phyloP scores from a whole-genome alignment of 257 asterid genomes.

The Phtheirospermum japonicum region DNA sequence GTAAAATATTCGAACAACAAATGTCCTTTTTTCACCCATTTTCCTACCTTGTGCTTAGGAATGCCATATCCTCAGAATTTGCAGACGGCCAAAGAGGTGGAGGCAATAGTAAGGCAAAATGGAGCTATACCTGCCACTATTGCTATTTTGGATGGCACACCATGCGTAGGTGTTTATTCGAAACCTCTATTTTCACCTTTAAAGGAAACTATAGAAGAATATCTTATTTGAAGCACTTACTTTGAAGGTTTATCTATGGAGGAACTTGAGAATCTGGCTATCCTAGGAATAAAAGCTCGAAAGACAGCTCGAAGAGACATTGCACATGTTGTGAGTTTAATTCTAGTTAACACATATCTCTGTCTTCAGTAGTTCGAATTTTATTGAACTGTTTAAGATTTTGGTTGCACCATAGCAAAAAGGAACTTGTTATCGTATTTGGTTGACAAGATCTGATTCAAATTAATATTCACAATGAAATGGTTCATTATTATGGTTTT shows the following conservation, averaged over 20 bases:
- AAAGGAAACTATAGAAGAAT: too few relatives aligned
- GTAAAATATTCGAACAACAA: not conserved
- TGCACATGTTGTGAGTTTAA: constrained; percentile 78
- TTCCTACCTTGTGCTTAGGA: constrained; percentile 40
- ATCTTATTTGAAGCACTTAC: not conserved
- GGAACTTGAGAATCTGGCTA: constrained; percentile 77
- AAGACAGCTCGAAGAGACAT: constrained; percentile 95
- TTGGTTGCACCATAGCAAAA: constrained; percentile 8
- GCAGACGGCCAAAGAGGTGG: constrained; percentile 81
- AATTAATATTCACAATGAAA: constrained; percentile 3
- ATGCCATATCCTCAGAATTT: constrained; percentile 97
- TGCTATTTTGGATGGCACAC: constrained; percentile 85
- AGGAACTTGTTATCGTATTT: not conserved
- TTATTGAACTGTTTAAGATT: constrained; percentile 1
- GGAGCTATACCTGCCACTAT: constrained; percentile 94
- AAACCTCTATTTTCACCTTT: constrained; percentile 19
- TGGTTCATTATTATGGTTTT: not conserved
- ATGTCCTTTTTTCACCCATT: constrained; percentile 8
- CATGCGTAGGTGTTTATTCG: constrained; percentile 59
- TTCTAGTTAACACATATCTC: constrained; percentile 16
- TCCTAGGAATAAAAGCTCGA: constrained; percentile 67
- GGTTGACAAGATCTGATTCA: not conserved
- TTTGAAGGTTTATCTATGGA: constrained; percentile 68
- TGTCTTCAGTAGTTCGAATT: constrained; percentile 11
- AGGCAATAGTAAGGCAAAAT: constrained; percentile 62